Conservation (phyloP, 78 protist species). For the Acrasis kona region DNA sequence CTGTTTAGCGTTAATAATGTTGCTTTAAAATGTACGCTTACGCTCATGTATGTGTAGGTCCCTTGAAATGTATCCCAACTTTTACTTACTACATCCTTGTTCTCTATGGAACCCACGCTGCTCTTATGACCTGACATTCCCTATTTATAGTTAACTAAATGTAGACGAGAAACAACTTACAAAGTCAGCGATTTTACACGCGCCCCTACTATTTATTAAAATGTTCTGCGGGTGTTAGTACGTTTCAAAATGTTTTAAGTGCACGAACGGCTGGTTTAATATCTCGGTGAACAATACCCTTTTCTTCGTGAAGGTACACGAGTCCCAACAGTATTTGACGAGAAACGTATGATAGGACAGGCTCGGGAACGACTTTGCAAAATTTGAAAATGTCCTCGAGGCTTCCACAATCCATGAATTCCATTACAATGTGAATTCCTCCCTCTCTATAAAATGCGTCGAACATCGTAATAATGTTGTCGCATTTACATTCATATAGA, state of each 20-base stretch:
- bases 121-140: neutral
- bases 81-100: neutral
- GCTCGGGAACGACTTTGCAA: neutral
- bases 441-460: neutral
- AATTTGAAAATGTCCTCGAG: neutral
- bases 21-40: no score
- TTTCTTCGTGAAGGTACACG: neutral
- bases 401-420: neutral
- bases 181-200: neutral
- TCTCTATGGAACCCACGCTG: neutral
- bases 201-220: neutral
- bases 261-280: neutral
- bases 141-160: neutral
- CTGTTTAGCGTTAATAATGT: no score
- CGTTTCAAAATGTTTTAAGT: no score
- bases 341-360: neutral
- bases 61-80: slow-evolving; percentile 3
- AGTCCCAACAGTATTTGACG: neutral
- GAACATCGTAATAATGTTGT: neutral
- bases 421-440: neutral
- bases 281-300: neutral
- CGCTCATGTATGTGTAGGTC: no score
- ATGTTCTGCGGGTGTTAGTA: no score
- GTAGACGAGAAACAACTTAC: neutral
- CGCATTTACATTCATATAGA: neutral